Conservation (phyloP, 331 rosid genomes). For the Erythrophleum ivorense region DNA sequence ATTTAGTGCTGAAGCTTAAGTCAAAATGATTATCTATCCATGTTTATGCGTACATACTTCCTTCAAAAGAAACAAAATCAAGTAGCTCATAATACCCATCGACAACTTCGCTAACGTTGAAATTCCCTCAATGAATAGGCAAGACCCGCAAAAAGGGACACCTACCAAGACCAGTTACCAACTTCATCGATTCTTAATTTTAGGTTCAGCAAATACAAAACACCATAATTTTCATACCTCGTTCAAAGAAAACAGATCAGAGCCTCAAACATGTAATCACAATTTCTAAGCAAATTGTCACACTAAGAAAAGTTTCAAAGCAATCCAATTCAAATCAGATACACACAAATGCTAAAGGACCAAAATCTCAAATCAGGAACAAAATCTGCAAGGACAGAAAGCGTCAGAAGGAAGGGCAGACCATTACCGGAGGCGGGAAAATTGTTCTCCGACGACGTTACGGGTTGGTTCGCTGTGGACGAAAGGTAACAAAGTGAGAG, state of each 20-base stretch:
- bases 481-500: constrained; percentile 7
- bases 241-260: not conserved
- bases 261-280: not conserved
- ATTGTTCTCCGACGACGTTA: not conserved
- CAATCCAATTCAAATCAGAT: not conserved
- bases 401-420: not conserved
- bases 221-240: not conserved
- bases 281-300: not conserved
- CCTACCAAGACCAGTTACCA: not conserved
- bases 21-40: not conserved
- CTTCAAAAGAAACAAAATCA: not conserved
- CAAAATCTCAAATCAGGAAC: not conserved
- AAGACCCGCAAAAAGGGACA: not conserved
- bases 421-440: constrained; percentile 39
- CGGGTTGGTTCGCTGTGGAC: not conserved
- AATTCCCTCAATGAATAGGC: not conserved
- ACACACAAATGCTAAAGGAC: not conserved
- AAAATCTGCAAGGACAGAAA: constrained; percentile 4
- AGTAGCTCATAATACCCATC: not conserved
- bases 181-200: not conserved
- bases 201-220: constrained; percentile 33
- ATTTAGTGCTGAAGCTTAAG: not conserved
- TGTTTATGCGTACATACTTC: not conserved
- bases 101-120: not conserved
- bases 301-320: not conserved